Base-by-base conservation (phyloP, 106 monocot genomes). In the Acorus calamus region DNA sequence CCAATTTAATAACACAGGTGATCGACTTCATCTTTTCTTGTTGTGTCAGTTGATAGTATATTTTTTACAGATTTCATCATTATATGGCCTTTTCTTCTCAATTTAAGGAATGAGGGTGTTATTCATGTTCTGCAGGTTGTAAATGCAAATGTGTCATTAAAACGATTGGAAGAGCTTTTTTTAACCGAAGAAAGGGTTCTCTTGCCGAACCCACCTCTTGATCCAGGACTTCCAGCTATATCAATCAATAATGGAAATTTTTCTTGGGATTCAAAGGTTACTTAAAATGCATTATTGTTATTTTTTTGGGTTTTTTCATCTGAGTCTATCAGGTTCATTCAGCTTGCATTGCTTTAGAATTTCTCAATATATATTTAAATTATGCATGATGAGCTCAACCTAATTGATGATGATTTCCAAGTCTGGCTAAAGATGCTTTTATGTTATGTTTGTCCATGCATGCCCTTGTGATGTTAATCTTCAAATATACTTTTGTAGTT, bases 1-100 rank as follows among this genome's bases (percentile, higher is more conserved):
- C 98, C 7, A 98, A 88, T 83, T 76, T 98, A 81, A 83, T 98
- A 13, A 98, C 92, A 61, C 98, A 98, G 92, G 98, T 98, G 49
- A 5, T 44, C 8, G n/a, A 14, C 11, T 14, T n/a, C 53, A 53
- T 45, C 11, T 66, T 54, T 63, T 14, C 4, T 13, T 54, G 10
- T 53, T 54, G 28, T 52, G 3, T 60, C 10, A 4, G 0, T 60
- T 43, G 42, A 6, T 60, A 2, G 3, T 60, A 60, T 44, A 42
- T 3, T 8, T 60, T 60, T 0, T 2, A 11, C 44, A 44, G 11
- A 42, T 60, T 12, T 60, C 4, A 42, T 44, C 2, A 6, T 14
- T 28, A 7, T 13, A 11, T 10, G 14, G 14, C n/a, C 46, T 47
- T 6, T 47, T 57, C 47, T 46, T 62, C 49, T 4, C 4, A 58